Conservation (phyloP, 371 early-diverging fungal species). For the Mucor piriformis region DNA sequence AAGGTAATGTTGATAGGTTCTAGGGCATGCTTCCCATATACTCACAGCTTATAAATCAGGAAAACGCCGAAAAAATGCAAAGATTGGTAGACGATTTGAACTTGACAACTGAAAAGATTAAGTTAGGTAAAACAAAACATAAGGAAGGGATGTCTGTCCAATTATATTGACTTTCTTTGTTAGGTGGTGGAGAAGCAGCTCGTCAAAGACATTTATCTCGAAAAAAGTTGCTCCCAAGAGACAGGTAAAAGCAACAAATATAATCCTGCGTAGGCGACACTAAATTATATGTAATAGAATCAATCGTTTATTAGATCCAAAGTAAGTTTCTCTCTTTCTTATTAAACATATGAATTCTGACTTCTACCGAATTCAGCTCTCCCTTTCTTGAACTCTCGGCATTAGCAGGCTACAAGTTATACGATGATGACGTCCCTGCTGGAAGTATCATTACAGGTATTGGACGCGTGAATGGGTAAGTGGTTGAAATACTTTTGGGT, state of each 20-base stretch:
- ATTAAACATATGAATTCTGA: too few species aligned
- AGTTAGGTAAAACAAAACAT: conserved; percentile 60
- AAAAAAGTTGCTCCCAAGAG: conserved; percentile 93
- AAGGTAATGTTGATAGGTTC: too few species aligned
- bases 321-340: conserved; percentile 47
- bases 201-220: conserved; percentile 86
- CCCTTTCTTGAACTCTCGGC: conserved; percentile 96
- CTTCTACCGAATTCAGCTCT: too few species aligned
- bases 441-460: conserved; percentile 98
- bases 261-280: too few species aligned
- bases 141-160: not conserved
- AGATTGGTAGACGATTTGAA: conserved; percentile 77
- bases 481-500: conserved; percentile 1
- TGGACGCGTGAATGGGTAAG: conserved; percentile 91
- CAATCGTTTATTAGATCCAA: conserved; percentile 84
- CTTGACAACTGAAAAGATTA: conserved; percentile 70
- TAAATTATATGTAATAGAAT: conserved; percentile 52
- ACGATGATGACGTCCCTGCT: conserved; percentile 87
- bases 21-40: too few species aligned
- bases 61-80: conserved; percentile 85
- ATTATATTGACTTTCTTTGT: not conserved
- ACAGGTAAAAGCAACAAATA: conserved; percentile 70
- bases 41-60: conserved; percentile 62
- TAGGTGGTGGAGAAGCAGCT: conserved; percentile 92
- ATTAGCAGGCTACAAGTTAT: conserved; percentile 91